Conservation (phyloP, 345 rosid species). For the Arabidopsis thaliana region DNA sequence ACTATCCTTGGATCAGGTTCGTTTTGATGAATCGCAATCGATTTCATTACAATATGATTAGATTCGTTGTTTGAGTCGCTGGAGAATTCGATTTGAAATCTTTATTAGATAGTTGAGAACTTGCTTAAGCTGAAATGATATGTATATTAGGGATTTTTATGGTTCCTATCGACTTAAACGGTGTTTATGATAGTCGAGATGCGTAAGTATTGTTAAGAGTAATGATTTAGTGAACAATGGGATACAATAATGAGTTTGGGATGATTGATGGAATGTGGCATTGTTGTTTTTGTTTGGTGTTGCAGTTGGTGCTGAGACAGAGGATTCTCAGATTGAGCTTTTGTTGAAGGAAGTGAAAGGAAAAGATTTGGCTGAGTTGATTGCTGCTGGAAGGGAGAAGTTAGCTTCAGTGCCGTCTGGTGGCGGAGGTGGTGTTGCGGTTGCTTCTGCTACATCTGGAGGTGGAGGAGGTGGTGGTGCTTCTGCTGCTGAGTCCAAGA, state of each 20-base stretch:
- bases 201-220: too few relatives aligned
- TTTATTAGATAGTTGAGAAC: not conserved
- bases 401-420: conserved; percentile 75
- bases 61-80: not conserved
- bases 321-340: conserved; percentile 62
- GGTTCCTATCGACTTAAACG: too few relatives aligned
- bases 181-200: too few relatives aligned
- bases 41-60: not conserved
- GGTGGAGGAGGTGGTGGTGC: conserved; percentile 51
- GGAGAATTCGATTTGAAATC: not conserved
- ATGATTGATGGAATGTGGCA: not conserved
- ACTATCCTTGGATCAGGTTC: conserved; percentile 72
- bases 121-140: not conserved
- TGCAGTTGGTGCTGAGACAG: conserved; percentile 76
- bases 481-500: conserved; percentile 67
- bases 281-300: not conserved
- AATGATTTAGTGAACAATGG: not conserved
- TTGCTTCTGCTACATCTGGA: conserved; percentile 44
- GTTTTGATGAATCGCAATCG: not conserved
- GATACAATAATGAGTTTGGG: not conserved
- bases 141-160: too few relatives aligned
- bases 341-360: conserved; percentile 68
- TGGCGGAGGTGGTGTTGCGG: conserved; percentile 49
- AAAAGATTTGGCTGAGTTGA: conserved; percentile 71
- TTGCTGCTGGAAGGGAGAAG: conserved; percentile 86